phyloP scores from a whole-genome alignment of 1,139 yeast species.

The Suhomyces atakaporum region DNA sequence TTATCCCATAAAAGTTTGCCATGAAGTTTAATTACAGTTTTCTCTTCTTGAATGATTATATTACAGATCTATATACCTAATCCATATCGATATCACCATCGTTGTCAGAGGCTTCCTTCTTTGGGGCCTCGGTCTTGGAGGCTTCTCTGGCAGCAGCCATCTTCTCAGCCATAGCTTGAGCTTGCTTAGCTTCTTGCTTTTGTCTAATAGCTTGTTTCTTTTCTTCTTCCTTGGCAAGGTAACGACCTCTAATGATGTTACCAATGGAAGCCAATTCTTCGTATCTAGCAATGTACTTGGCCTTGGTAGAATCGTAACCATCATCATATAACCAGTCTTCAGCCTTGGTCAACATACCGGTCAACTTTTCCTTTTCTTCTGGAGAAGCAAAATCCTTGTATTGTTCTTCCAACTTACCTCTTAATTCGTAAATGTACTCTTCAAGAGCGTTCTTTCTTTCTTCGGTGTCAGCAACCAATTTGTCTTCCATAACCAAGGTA shows the following conservation, averaged over 20 bases:
- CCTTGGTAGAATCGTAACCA: conserved; percentile 95
- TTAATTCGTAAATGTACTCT: conserved; percentile 96
- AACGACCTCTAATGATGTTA: conserved; percentile 94
- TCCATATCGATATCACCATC: conserved; percentile 44
- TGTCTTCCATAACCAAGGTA: conserved; percentile 84
- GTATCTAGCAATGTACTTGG: conserved; percentile 95
- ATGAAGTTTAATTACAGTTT: background rate
- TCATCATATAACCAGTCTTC: conserved; percentile 99
- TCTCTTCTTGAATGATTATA: conserved; percentile 1
- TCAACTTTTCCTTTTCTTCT: conserved; percentile 81
- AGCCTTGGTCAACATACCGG: conserved; percentile 73
- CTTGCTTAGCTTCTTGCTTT: conserved; percentile 84
- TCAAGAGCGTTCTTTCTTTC: conserved; percentile 98
- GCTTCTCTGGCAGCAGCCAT: conserved; percentile 77
- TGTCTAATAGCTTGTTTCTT: conserved; percentile 86
- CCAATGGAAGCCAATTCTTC: conserved; percentile 96
- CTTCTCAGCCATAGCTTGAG: conserved; percentile 89
- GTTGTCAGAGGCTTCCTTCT: conserved; percentile 27
- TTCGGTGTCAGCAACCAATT: conserved; percentile 97
- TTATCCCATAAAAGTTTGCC: no score
- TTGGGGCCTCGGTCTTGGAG: conserved; percentile 28
- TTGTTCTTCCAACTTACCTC: conserved; percentile 94
- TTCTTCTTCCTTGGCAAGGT: conserved; percentile 91
- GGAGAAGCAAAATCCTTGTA: conserved; percentile 87
- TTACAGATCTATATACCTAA: conserved; percentile 13